phyloP scores from a whole-genome alignment of 495 filamentous ascomycete genomes.

The Articulospora tetracladia region DNA sequence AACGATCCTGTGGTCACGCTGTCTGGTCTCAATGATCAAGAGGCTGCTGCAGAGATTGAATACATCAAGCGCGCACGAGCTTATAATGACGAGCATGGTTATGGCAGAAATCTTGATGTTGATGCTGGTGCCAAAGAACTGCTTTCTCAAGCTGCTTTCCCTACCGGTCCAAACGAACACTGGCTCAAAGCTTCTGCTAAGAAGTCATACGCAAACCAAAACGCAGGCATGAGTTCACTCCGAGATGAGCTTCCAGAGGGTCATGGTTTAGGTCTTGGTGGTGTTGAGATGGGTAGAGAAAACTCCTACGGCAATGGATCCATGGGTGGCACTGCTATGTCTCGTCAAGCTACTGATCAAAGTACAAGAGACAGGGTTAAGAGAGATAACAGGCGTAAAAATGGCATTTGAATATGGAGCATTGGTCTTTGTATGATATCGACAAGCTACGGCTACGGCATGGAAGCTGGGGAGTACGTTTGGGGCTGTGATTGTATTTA shows the following conservation, averaged over 20 bases:
- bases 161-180: not conserved
- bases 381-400: not conserved
- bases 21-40: slow-evolving; percentile 46
- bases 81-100: slow-evolving; percentile 38
- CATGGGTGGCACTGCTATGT: not conserved
- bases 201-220: not conserved
- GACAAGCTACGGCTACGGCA: not conserved
- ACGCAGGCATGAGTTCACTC: not conserved
- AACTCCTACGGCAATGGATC: not conserved
- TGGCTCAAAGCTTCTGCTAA: not conserved
- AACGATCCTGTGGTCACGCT: slow-evolving; percentile 35
- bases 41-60: slow-evolving; percentile 55
- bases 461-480: not conserved
- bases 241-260: not conserved
- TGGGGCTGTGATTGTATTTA: not conserved
- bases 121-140: not conserved
- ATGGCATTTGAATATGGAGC: not conserved
- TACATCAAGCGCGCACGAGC: slow-evolving; percentile 46
- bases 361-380: not conserved
- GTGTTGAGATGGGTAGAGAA: not conserved
- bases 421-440: not conserved
- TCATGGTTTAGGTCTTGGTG: not conserved
- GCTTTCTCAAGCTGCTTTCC: not conserved
- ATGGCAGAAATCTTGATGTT: slow-evolving; percentile 13
- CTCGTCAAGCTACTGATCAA: not conserved